Conservation (phyloP, 1,139 yeast genomes). For the Ogataea hybrid region DNA sequence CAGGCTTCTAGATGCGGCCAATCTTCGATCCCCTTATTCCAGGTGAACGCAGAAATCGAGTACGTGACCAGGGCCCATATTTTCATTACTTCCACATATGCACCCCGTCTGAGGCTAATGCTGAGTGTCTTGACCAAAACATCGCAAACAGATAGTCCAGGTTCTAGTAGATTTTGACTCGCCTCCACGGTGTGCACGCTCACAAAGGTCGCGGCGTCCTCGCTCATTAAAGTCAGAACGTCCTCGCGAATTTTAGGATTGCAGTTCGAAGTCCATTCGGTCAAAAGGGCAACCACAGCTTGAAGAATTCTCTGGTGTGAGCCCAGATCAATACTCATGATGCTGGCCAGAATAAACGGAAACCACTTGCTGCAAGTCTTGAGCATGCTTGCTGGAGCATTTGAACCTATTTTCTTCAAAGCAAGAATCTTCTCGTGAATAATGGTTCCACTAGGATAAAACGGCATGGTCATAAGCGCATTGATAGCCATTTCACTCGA, state of each 20-base stretch:
- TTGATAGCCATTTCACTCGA: conserved; percentile 30
- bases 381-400: conserved; percentile 47
- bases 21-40: conserved; percentile 21
- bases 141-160: conserved; percentile 12
- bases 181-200: background rate
- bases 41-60: conserved; percentile 15
- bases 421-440: conserved; percentile 48
- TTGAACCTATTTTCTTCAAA: conserved; percentile 40
- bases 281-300: conserved; percentile 19
- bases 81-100: conserved; percentile 20
- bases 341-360: conserved; percentile 41
- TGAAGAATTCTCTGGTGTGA: conserved; percentile 25
- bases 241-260: conserved; percentile 17
- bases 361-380: conserved; percentile 49
- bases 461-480: conserved; percentile 39
- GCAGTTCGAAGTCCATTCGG: conserved; percentile 18
- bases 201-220: conserved; percentile 5
- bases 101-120: conserved; percentile 11
- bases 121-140: conserved; percentile 19
- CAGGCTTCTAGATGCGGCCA: conserved; percentile 21
- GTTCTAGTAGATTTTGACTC: background rate
- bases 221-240: conserved; percentile 14
- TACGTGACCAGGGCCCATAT: conserved; percentile 26
- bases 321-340: conserved; percentile 36
- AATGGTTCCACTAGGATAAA: conserved; percentile 48